Conservation (phyloP, 2,329 filamentous ascomycete genomes). For the Ascosphaera aggregata region DNA sequence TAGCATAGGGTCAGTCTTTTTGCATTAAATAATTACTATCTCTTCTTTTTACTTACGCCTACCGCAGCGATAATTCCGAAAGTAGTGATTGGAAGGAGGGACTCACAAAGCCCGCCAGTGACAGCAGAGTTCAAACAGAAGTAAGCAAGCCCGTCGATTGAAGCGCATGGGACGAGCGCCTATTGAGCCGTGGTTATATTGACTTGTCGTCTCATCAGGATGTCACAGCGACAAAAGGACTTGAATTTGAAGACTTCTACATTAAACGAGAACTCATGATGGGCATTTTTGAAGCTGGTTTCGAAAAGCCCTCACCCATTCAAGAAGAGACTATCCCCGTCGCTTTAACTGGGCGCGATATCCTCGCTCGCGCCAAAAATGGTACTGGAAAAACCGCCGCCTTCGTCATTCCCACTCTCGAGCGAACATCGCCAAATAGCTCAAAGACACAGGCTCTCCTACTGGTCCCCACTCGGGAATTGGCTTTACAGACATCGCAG, state of each 20-base stretch:
- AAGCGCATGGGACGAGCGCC: too few species aligned
- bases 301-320: constrained; percentile 95
- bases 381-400: constrained; percentile 96
- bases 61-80: constrained; percentile 17
- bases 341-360: constrained; percentile 80
- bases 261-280: constrained; percentile 91
- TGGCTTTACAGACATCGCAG: constrained; percentile 95
- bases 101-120: constrained; percentile 23
- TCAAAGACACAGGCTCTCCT: constrained; percentile 93
- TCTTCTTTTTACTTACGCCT: constrained; percentile 5
- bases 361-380: constrained; percentile 92
- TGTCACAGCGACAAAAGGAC: constrained; percentile 91
- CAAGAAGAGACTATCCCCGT: constrained; percentile 99
- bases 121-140: constrained; percentile 26
- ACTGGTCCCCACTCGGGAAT: constrained; percentile 84
- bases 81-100: constrained; percentile 20
- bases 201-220: constrained; percentile 33
- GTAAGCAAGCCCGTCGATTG: constrained; percentile 10
- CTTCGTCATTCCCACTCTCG: constrained; percentile 85
- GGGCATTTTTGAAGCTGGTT: constrained; percentile 98
- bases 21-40: constrained; percentile 1
- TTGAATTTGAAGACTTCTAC: constrained; percentile 94
- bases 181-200: too few species aligned
- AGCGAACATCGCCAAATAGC: constrained; percentile 91
- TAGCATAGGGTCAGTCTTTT: neutral